Base-by-base conservation (phyloP, 2,329 filamentous ascomycete genomes). In the Leptographium galeiforme region DNA sequence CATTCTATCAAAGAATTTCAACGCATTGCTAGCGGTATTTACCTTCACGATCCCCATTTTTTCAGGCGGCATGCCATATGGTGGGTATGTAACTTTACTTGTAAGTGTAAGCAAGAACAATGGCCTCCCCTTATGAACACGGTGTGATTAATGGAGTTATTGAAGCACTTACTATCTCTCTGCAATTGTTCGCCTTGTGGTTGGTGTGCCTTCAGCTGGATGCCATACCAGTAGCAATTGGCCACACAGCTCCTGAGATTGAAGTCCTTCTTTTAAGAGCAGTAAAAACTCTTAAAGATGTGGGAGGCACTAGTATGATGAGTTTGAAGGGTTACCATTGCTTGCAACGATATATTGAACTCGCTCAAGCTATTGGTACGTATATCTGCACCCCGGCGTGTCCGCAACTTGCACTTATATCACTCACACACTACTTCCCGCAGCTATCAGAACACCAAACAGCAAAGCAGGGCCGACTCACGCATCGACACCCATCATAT, bases 51-150 rank as follows among this genome's bases (percentile, higher is more conserved):
- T 5, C 58, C 55, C 7, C 34, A 47, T 2, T 65, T 64, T 45
- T 51, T 64, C 30, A 59, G 57, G 38, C 30, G 53, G 14, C 64
- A 65, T 47, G 62, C 61, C 1, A 55, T 60, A 14, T 66, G 63
- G 63, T 66, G 63, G 63, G 57, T 60, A n/a, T 64, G 62, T 51
- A 66, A 66, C 50, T 66, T 64, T 44, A 60, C 58, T 53, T 57
- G 63, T 64, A 57, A 49, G 62, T 58, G 16, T 25, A 25, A 25
- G 3, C 25, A 25, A 5, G 25, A 25, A 25, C 25, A 25, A 25
- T 25, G 25, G 25, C 25, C 25, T 25, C 25, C 3, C 25, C 2
- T 25, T 25, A 2, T 25, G 2, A 25, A 25, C 25, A 25, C 25
- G 25, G 25, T 25, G 25, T 25, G 25, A 25, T 25, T 25, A 25